Evolutionary conservation across 495 filamentous ascomycete species (phyloP).

Genomic region (Daldinia loculata): DNA sequence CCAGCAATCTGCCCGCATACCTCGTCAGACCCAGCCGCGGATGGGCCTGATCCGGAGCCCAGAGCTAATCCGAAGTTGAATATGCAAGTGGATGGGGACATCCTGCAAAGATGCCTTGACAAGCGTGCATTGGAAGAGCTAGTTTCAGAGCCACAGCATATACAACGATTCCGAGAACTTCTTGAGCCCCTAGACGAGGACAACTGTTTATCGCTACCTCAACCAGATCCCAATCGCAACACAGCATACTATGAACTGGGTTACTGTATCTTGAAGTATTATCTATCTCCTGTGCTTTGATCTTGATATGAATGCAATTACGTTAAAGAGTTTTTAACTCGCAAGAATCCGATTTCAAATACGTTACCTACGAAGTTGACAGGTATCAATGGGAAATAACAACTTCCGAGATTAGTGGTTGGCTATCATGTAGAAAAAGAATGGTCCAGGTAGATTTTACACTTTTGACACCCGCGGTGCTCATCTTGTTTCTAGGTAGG

Average conservation of each 20-base stretch:
- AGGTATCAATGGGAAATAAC: neutral
- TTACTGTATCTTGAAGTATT: conserved; percentile 58
- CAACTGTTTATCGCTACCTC: conserved; percentile 18
- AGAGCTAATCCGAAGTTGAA: conserved; percentile 43
- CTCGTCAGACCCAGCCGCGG: conserved; percentile 26
- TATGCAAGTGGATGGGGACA: conserved; percentile 75
- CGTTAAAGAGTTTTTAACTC: conserved; percentile 8
- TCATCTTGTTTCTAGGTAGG: neutral
- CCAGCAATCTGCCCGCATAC: conserved; percentile 32
- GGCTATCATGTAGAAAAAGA: neutral
- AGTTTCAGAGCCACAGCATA: conserved; percentile 39
- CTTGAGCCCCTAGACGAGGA: conserved; percentile 50
- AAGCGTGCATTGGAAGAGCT: conserved; percentile 57
- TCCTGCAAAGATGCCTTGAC: conserved; percentile 65
- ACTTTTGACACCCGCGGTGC: neutral
- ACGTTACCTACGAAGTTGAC: neutral
- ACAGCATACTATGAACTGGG: conserved; percentile 47
- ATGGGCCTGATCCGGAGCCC: conserved; percentile 45
- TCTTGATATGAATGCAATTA: neutral
- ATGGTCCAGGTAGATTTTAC: neutral
- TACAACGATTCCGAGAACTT: conserved; percentile 45
- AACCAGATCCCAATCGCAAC: conserved; percentile 1
- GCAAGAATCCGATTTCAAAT: neutral
- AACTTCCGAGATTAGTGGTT: neutral
- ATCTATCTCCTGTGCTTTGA: conserved; percentile 54